Percentiles rank a stretch among this genome's conserved stretches.
Conservation (phyloP, 768 basidiomycete genomes). For the Leccinum uliginosum region DNA sequence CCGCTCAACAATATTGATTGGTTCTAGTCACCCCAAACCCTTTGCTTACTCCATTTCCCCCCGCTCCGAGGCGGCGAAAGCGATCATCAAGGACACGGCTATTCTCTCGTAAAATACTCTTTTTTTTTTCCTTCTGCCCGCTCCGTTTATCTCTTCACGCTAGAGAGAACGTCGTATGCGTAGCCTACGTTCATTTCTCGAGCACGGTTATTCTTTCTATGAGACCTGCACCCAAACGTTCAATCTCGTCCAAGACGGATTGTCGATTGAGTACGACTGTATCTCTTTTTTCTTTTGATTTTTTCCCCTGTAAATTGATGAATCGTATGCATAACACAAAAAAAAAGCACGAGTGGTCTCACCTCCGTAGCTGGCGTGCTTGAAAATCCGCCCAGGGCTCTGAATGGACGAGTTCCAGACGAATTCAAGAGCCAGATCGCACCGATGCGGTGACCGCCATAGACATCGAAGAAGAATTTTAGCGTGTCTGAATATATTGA, state of each 20-base stretch:
- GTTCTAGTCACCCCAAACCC: slow-evolving; percentile 27
- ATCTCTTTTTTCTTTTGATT: slow-evolving; percentile 38
- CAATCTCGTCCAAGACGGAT: slow-evolving; percentile 69
- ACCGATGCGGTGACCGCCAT: slow-evolving; percentile 77
- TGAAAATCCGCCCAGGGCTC: slow-evolving; percentile 80
- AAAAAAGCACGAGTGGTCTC: slow-evolving; percentile 2
- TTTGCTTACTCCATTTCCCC: slow-evolving; percentile 29
- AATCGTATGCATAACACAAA: not conserved
- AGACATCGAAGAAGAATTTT: slow-evolving; percentile 78
- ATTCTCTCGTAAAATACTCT: slow-evolving; percentile 16
- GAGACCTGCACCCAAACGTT: slow-evolving; percentile 68
- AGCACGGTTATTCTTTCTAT: slow-evolving; percentile 42
- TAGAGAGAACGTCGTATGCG: not conserved
- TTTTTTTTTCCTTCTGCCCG: not conserved
- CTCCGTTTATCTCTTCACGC: not conserved
- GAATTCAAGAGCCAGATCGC: slow-evolving; percentile 83
- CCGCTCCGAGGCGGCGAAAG: slow-evolving; percentile 26
- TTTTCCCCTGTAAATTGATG: slow-evolving; percentile 20
- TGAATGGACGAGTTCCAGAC: slow-evolving; percentile 60
- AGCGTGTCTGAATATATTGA: slow-evolving; percentile 70
- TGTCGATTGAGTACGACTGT: slow-evolving; percentile 63
- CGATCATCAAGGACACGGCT: slow-evolving; percentile 27
- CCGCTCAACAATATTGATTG: not conserved
- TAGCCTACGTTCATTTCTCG: slow-evolving; percentile 3
- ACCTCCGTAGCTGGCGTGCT: slow-evolving; percentile 48